Base-by-base conservation (phyloP, 805 yeast genomes). In the Suhomyces vadensis region DNA sequence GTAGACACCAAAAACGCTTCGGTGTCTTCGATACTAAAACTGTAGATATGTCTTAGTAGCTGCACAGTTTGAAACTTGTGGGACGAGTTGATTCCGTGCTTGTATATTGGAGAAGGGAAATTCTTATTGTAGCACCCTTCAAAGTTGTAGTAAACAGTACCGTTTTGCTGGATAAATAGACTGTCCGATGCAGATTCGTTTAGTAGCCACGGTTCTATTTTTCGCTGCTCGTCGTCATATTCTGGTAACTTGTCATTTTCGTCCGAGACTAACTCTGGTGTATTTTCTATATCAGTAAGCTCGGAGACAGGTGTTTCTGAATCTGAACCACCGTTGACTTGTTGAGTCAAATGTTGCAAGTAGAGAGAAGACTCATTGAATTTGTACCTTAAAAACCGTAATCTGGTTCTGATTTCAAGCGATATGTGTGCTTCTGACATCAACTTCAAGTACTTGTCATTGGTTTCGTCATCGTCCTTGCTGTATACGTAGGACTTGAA, bases 1-100 rank as follows among this genome's bases (percentile, higher is more conserved):
- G 57, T 47, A 14, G 44, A 27, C 6, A 31, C 24, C 23, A 49
- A 41, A 2, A 58, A 48, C 20, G 37, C 37, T 16, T 55, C 47
- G 3, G 40, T 40, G 21, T 42, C 39, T 10, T 46, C 37, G 20
- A 56, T 52, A 5, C 42, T 38, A 21, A 50, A 51, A 6, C 43
- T 25, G 39, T 52, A 54, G n/a, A 48, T 31, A 7, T 21, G 27
- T 21, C 37, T n/a, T 14, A 56, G 29, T 7, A n/a, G 19, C 6
- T 25, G 16, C 1, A 46, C 38, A 2, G 54, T 26, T n/a, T 39
- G 42, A 17, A 49, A 49, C 23, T 42, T 45, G 13, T 45, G 31
- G n/a, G n/a, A 25, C 1, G 52, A 33, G 20, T 43, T 33, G 13
- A 56, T 43, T 1, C 58, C 58, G 13, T 41, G 35, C 2, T 39